Evolutionary conservation across 257 asterid species (phyloP).

Genomic region (Nicotiana attenuata): DNA sequence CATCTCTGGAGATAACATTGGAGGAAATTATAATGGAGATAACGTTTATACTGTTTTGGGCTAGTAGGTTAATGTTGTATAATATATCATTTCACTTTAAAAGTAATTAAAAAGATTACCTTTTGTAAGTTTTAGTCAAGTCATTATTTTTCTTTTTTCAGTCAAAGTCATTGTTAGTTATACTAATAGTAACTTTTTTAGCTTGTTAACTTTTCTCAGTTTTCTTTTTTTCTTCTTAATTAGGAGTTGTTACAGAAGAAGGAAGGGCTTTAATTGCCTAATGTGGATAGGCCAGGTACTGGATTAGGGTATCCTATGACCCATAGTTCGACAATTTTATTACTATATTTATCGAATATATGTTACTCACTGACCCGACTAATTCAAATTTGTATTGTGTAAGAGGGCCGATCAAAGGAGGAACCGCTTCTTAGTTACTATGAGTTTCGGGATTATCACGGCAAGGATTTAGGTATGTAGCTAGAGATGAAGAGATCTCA

Average conservation of each 20-base stretch:
- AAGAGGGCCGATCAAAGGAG: neutral
- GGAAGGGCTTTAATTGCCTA: neutral
- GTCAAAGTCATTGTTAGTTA: constrained; percentile 1
- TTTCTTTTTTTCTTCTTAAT: neutral
- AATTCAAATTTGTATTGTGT: neutral
- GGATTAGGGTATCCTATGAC: constrained; percentile 2
- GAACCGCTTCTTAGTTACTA: too few species aligned
- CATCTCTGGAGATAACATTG: too few species aligned
- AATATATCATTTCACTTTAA: neutral
- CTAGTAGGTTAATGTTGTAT: neutral
- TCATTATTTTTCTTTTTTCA: neutral
- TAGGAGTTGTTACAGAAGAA: neutral
- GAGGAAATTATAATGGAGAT: neutral
- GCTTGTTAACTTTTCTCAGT: neutral
- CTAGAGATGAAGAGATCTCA: neutral
- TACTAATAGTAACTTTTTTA: neutral
- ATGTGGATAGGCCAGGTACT: neutral
- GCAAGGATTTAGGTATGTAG: too few species aligned
- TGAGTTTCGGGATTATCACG: too few species aligned
- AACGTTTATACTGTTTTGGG: neutral
- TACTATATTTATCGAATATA: neutral
- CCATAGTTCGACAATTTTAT: neutral
- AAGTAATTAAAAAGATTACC: neutral
- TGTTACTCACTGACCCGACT: rapidly evolving
- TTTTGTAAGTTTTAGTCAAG: neutral